phyloP scores from a whole-genome alignment of 495 filamentous ascomycete species.

The Achaetomiella virescens region DNA sequence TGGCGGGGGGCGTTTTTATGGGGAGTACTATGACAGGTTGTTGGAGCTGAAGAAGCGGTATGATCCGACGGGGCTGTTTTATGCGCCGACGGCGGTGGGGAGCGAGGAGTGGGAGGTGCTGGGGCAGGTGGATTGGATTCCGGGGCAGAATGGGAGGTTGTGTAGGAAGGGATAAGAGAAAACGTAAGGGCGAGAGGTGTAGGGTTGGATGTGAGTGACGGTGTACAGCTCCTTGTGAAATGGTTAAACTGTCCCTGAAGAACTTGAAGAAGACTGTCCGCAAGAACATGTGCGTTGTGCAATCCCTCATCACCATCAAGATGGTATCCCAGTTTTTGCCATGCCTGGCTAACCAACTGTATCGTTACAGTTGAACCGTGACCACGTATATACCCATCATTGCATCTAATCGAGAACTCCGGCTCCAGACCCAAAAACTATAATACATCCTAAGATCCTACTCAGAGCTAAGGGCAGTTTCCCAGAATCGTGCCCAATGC shows the following conservation, averaged over 20 bases:
- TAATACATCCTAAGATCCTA: neutral
- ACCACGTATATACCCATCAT: constrained; percentile 7
- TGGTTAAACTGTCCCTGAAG: too few relatives aligned
- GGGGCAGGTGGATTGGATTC: constrained; percentile 17
- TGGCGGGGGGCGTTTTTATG: constrained; percentile 57
- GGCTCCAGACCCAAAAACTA: constrained; percentile 9
- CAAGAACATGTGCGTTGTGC: too few relatives aligned
- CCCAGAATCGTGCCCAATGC: neutral
- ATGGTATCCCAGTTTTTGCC: constrained; percentile 13
- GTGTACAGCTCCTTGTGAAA: too few relatives aligned
- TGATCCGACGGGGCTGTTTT: constrained; percentile 52
- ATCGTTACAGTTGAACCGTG: constrained; percentile 22
- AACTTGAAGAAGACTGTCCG: too few relatives aligned
- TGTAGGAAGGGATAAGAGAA: constrained; percentile 24
- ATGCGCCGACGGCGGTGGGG: constrained; percentile 48
- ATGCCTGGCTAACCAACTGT: neutral
- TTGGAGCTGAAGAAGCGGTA: constrained; percentile 46
- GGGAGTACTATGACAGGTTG: constrained; percentile 46
- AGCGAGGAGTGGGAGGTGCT: constrained; percentile 44
- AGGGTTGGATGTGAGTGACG: too few relatives aligned
- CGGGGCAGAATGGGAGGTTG: constrained; percentile 35
- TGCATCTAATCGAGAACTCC: constrained; percentile 16
- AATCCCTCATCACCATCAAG: constrained; percentile 29
- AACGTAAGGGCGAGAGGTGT: too few relatives aligned
- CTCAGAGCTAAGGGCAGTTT: neutral